Conservation (phyloP, 441 rosid species). For the Adansonia rubrostipa region DNA sequence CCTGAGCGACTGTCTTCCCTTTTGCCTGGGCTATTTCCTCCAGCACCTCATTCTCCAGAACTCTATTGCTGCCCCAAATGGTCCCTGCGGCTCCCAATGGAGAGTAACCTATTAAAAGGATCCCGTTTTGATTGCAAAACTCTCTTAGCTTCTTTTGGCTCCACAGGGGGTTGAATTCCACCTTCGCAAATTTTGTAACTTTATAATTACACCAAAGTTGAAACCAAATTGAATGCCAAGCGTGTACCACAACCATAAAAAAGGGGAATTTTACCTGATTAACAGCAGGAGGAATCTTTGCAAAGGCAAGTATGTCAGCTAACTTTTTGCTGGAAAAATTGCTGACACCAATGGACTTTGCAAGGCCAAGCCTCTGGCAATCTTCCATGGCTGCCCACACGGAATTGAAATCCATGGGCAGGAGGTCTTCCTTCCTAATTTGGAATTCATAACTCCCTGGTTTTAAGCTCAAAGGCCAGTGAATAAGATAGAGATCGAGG, state of each 20-base stretch:
- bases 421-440: conserved; percentile 32
- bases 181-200: conserved; percentile 33
- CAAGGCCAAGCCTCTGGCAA: conserved; percentile 54
- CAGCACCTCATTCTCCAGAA: conserved; percentile 43
- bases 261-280: conserved; percentile 39
- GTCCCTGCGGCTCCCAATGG: conserved; percentile 51
- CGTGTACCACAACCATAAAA: neutral
- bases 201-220: too few relatives aligned
- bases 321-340: conserved; percentile 69
- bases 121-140: conserved; percentile 39
- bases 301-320: conserved; percentile 44
- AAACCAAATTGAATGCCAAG: neutral
- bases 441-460: conserved; percentile 39
- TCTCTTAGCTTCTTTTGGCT: conserved; percentile 49
- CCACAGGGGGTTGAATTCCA: conserved; percentile 59
- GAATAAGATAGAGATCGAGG: conserved; percentile 57
- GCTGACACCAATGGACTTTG: conserved; percentile 65
- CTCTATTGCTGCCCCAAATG: conserved; percentile 47
- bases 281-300: conserved; percentile 61
- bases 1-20: conserved; percentile 49
- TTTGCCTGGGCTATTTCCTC: conserved; percentile 44
- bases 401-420: conserved; percentile 47
- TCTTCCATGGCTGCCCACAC: conserved; percentile 76
- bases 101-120: conserved; percentile 43
- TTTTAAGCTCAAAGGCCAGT: conserved; percentile 56